Evolutionary conservation across 345 rosid species (phyloP), one percentile per base, ranked within the genome.

Genomic region (Physaria fendleri): DNA sequence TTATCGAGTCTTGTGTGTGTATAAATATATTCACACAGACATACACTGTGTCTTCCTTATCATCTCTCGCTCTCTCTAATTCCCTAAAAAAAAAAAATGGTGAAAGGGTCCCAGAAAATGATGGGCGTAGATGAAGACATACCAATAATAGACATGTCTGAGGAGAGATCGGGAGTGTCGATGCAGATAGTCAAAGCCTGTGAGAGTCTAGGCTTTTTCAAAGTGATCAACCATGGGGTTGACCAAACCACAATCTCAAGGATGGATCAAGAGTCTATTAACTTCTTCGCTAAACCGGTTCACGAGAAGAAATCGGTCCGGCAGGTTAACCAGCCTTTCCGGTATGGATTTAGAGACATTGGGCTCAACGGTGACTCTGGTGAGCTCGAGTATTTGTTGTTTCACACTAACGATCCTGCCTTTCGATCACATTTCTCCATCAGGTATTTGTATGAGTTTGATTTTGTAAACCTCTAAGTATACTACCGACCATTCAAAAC

Each of bases 311-410:
- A 64, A 29, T 70, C 33, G n/a, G 85, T 78, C 15, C 83, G 83
- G 1, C 78, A 84, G 4, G 70, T 77, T 1, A 56, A 28, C 56
- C 73, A 54, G 23, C 90, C 99, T 15, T 83, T 80, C 20, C 95
- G 94, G 11, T 93, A 93, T 72, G 99, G 99, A 11, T 67, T 74
- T 68, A 89, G 81, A 32, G 86, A 72, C 66, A 89, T 93, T 6
- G 99, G 99, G 6, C 56, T 68, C 53, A 86, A 77, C 21, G 99
- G 97, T 29, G 97, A 93, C 35, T 37, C 69, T 10, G 99, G 97
- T 5, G 95, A 82, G 41, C 78, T 93, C 17, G 99, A 93, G 62
- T 89, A 81, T 56, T 85, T 93, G 64, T 76, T 89, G 20, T 80
- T 89, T 38, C 71, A 79, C 3, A 62, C 88, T 35, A 66, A 79